Percentiles rank a stretch among this genome's conserved stretches.
Evolutionary conservation across 495 filamentous ascomycete genomes (phyloP).

Genomic region (Melanomma pulvis-pyrius): DNA sequence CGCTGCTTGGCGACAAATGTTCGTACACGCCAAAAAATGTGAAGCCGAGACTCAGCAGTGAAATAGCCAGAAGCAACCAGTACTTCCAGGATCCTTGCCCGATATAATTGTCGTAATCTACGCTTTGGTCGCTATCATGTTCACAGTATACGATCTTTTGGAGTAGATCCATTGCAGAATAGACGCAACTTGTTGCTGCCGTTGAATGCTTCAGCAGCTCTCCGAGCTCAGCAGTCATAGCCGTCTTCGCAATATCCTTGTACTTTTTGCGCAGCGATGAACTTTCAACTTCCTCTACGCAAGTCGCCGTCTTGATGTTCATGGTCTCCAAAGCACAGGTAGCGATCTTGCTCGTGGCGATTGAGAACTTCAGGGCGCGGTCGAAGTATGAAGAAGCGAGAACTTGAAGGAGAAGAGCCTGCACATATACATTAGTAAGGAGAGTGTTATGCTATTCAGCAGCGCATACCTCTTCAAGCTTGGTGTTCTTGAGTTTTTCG

Average conservation of each 20-base stretch:
- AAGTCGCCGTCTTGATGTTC: slow-evolving; percentile 1
- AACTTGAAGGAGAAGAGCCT: background rate
- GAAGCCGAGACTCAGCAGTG: background rate
- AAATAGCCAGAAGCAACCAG: background rate
- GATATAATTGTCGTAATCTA: background rate
- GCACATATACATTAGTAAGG: background rate
- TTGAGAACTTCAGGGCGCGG: background rate
- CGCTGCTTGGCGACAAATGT: background rate
- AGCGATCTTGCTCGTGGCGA: background rate
- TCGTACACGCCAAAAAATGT: background rate
- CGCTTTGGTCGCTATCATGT: background rate
- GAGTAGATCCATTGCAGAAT: slow-evolving; percentile 1
- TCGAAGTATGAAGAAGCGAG: background rate
- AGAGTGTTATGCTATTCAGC: background rate
- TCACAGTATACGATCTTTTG: background rate
- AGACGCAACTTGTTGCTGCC: background rate
- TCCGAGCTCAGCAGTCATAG: slow-evolving; percentile 1
- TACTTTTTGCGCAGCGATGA: background rate
- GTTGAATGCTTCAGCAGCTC: slow-evolving; percentile 9
- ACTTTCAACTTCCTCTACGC: background rate
- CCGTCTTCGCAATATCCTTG: background rate
- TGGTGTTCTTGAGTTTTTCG: background rate
- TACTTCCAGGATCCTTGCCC: background rate
- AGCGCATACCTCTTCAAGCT: background rate
- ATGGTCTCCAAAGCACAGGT: background rate